A percentile compares a stretch with the other conserved stretches of the same genome.
These are phyloP conservation scores for Amaranthus tricolor DNA, from an alignment of 179 eudicot genomes.

Conservation along the genomic window DNA sequence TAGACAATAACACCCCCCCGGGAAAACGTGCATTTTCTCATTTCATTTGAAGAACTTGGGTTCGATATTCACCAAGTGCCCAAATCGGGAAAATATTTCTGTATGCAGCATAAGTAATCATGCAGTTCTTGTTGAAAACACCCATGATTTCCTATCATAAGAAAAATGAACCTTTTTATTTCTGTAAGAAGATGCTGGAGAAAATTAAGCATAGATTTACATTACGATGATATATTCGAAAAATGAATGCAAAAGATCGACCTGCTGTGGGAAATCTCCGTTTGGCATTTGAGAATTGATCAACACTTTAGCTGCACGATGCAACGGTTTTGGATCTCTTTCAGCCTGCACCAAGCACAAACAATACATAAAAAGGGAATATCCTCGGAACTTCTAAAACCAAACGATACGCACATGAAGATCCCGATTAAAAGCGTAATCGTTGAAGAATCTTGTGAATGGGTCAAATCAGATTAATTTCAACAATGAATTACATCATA, in stretches of 20 bases:
- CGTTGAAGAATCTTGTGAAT: background rate
- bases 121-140: slow-evolving; percentile 90
- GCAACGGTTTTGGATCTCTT: slow-evolving; percentile 69
- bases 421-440: background rate
- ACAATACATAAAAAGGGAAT: background rate
- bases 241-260: slow-evolving; percentile 27
- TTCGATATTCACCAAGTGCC: slow-evolving; percentile 89
- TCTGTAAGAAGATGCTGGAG: background rate
- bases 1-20: too few relatives aligned
- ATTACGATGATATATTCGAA: background rate
- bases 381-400: background rate
- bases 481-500: background rate
- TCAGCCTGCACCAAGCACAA: slow-evolving; percentile 43
- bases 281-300: slow-evolving; percentile 78
- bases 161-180: background rate
- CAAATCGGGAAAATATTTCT: slow-evolving; percentile 85
- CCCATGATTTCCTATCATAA: slow-evolving; percentile 80
- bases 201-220: background rate
- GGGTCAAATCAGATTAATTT: slow-evolving; percentile 2
- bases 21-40: slow-evolving; percentile 16
- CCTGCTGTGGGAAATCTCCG: slow-evolving; percentile 96
- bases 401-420: background rate
- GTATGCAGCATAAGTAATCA: slow-evolving; percentile 91
- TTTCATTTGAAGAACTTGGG: slow-evolving; percentile 42
- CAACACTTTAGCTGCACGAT: slow-evolving; percentile 69